Evolutionary conservation across 495 filamentous ascomycete genomes (phyloP).

Genomic region (Penicillium verhagenii): DNA sequence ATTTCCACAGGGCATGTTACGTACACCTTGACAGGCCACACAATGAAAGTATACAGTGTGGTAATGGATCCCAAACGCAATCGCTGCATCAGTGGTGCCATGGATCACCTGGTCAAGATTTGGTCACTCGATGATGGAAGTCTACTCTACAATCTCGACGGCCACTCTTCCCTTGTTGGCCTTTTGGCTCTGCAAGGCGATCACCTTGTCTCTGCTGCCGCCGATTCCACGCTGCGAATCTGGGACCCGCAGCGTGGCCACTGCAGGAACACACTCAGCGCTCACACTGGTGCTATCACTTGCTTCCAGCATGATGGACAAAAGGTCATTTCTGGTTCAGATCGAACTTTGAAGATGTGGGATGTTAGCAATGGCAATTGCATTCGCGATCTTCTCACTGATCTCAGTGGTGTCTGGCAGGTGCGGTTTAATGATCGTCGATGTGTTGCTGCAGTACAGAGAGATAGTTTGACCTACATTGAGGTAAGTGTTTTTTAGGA

Average conservation of each 20-base stretch:
- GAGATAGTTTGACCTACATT: conserved; percentile 88
- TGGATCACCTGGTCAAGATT: conserved; percentile 97
- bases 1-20: conserved; percentile 93
- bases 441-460: conserved; percentile 95
- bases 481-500: conserved; percentile 84
- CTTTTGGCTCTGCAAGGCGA: conserved; percentile 85
- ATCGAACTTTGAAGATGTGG: conserved; percentile 98
- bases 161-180: conserved; percentile 90
- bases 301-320: conserved; percentile 98
- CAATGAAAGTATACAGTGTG: conserved; percentile 95
- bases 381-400: conserved; percentile 91
- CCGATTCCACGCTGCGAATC: conserved; percentile 91
- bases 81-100: conserved; percentile 95
- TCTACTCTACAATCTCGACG: conserved; percentile 86
- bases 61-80: conserved; percentile 90
- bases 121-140: conserved; percentile 93
- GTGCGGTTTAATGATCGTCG: conserved; percentile 95
- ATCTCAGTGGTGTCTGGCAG: conserved; percentile 96
- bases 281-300: conserved; percentile 95
- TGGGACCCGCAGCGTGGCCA: conserved; percentile 95
- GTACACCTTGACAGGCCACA: conserved; percentile 84
- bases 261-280: conserved; percentile 84
- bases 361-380: conserved; percentile 89
- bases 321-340: conserved; percentile 94
- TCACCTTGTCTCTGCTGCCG: conserved; percentile 89